Evolutionary conservation across 2,329 filamentous ascomycete species (phyloP), one percentile per base, ranked within the genome.

Genomic region (Fusarium beomiforme): DNA sequence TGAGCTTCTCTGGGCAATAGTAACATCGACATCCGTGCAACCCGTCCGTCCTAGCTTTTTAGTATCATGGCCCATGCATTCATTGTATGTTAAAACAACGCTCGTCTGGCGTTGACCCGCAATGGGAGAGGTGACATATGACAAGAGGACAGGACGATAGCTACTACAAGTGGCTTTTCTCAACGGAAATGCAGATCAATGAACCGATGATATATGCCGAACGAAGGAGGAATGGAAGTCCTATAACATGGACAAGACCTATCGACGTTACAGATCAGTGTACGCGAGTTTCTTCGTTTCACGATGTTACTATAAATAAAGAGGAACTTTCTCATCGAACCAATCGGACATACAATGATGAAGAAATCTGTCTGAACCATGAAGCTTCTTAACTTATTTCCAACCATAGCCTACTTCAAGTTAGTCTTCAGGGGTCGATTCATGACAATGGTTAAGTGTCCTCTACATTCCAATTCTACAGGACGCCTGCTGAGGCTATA

Each of bases 21-120:
- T 16, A 36, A 9, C 47, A 59, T 46, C 51, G 60, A 53, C 66
- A 72, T 70, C 60, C 61, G 59, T 63, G 61, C 61, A 65, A 57
- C 21, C 59, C 43, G 51, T 61, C 59, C 43, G 51, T 61, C 31
- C 24, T 16, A 36, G 47, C 47, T n/a, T 17, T 16, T 36, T 50
- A 36, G 21, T n/a, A 24, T n/a, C 37, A 21, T 17, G 24, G 17
- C 31, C 31, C 24, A 19, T 50, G 21, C 24, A 66, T 42, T 34
- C 19, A 53, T 65, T 13, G 44, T 34, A 51, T 56, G 37, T 43
- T 37, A 37, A 24, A 53, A 50, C 42, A 12, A 42, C 21, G n/a
- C 19, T 12, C 56, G 58, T 62, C 70, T 71, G 50, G 43, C 62
- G 46, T 42, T 49, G 44, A 54, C 60, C 43, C n/a, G 33, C 41